Evolutionary conservation across 148 eudicot species (phyloP).

Genomic region (Camellia lanceoleosa): DNA sequence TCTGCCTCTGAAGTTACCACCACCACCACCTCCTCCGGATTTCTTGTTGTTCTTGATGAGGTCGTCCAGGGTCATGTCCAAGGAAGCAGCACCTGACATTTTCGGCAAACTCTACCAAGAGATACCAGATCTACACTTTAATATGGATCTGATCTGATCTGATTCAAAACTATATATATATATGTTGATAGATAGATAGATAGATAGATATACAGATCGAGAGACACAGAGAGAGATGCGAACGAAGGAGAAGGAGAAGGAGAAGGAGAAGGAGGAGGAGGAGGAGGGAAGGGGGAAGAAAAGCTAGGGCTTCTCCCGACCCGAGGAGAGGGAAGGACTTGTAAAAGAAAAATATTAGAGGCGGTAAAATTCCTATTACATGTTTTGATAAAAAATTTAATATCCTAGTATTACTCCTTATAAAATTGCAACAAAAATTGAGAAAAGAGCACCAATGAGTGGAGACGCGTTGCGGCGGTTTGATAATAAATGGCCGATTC

Average conservation of each 20-base stretch:
- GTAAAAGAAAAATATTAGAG: no score
- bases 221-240: background rate
- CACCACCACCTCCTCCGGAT: constrained; percentile 29
- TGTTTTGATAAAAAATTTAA: no score
- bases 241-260: background rate
- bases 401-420: no score
- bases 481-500: no score
- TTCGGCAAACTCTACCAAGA: constrained; percentile 10
- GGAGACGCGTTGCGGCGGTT: no score
- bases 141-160: background rate
- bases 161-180: background rate
- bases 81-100: constrained; percentile 63
- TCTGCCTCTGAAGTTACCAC: constrained; percentile 38
- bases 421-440: no score
- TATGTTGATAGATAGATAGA: background rate
- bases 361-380: no score
- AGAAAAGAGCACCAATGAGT: no score
- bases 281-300: background rate
- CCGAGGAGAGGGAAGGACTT: background rate
- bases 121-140: no score
- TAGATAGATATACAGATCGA: background rate
- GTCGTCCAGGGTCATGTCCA: constrained; percentile 88
- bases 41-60: constrained; percentile 81
- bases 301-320: background rate
- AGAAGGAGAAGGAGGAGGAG: no score